A percentile compares a stretch with the other conserved stretches of the same genome.
Evolutionary conservation across 176 grass and related monocot species (phyloP).

Genomic region (Oryza glumipatula): DNA sequence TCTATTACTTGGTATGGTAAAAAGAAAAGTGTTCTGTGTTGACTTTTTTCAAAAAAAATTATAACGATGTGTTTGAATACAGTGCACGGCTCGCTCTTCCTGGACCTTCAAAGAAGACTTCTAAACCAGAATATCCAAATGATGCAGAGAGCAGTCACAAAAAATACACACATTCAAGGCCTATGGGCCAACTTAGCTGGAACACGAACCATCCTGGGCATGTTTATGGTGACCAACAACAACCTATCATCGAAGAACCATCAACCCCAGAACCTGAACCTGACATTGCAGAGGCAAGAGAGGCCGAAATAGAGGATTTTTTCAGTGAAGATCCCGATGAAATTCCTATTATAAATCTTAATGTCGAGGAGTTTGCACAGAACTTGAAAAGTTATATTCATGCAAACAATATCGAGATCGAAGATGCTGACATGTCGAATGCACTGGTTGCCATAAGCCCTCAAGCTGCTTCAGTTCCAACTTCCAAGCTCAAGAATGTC

Average conservation of each 20-base stretch:
- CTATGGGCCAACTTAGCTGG: slow-evolving; percentile 48
- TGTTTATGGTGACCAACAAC: slow-evolving; percentile 46
- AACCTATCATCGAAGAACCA: slow-evolving; percentile 82
- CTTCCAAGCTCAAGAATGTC: slow-evolving; percentile 83
- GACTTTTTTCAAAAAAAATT: neutral
- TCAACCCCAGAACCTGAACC: slow-evolving; percentile 70
- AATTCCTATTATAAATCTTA: slow-evolving; percentile 82
- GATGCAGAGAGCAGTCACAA: slow-evolving; percentile 26
- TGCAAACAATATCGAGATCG: slow-evolving; percentile 67
- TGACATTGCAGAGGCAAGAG: slow-evolving; percentile 50
- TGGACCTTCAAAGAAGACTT: slow-evolving; percentile 64
- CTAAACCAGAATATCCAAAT: slow-evolving; percentile 34
- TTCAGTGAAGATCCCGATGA: slow-evolving; percentile 75
- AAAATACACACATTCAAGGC: slow-evolving; percentile 20
- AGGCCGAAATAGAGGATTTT: slow-evolving; percentile 73
- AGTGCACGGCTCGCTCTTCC: slow-evolving; percentile 88
- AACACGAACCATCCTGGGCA: slow-evolving; percentile 30
- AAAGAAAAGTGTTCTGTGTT: slow-evolving; percentile 1
- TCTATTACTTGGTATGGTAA: slow-evolving; percentile 3
- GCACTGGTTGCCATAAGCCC: slow-evolving; percentile 69
- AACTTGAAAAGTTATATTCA: slow-evolving; percentile 83
- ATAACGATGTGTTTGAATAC: slow-evolving; percentile 46
- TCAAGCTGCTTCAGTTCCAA: slow-evolving; percentile 80
- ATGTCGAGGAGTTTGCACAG: slow-evolving; percentile 77
- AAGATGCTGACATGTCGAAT: slow-evolving; percentile 73